Evolutionary conservation across 2,329 filamentous ascomycete species (phyloP).

Genomic region (Colletotrichum camelliae): DNA sequence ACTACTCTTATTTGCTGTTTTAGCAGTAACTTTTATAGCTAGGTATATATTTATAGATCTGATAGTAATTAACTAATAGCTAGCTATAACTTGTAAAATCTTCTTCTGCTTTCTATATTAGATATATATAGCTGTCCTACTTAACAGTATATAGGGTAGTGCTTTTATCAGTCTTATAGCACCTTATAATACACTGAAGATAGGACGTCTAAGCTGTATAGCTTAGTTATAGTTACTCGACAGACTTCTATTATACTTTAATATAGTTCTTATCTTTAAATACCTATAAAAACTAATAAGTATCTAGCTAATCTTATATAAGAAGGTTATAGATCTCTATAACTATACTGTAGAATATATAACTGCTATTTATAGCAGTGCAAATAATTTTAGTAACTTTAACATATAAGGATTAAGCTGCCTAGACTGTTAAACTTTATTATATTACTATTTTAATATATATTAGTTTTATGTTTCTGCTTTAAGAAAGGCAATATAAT

Average conservation of each 20-base stretch:
- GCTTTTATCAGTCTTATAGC: not conserved
- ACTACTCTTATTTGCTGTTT: no score
- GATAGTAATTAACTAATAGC: not conserved
- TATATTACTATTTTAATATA: not conserved
- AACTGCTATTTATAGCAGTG: not conserved
- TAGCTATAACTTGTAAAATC: not conserved
- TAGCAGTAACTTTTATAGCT: not conserved
- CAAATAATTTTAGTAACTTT: not conserved
- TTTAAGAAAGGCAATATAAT: no score
- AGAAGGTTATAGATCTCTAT: not conserved
- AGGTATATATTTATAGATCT: not conserved
- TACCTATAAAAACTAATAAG: not conserved
- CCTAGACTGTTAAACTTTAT: not conserved
- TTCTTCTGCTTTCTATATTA: not conserved
- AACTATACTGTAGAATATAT: not conserved
- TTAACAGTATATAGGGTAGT: not conserved
- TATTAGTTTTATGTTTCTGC: not conserved
- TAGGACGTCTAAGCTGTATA: not conserved
- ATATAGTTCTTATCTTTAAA: not conserved
- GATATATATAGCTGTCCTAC: not conserved
- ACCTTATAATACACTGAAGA: not conserved
- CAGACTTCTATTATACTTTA: not conserved
- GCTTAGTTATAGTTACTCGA: not conserved
- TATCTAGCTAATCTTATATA: not conserved
- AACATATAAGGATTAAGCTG: not conserved